Base-by-base conservation (phyloP, 306 rosid species). In the Cucurbita moschata region DNA sequence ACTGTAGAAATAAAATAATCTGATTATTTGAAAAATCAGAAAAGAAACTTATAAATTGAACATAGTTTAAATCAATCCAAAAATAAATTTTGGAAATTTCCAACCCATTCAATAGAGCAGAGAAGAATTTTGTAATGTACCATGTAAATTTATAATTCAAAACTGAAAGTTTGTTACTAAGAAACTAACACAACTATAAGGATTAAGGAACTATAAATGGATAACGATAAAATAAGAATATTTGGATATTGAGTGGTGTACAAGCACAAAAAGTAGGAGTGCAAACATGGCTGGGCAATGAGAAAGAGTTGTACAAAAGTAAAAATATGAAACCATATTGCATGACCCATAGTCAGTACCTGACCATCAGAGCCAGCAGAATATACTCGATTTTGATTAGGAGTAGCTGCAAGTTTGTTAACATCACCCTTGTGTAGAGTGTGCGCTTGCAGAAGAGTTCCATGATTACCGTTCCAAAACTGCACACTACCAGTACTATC, bases 361-460 rank as follows among this genome's bases (percentile, higher is more conserved):
- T 95, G 86, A 77, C 99, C 99, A 84, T 95, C 99, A 23, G 99
- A 84, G 71, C 99, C 99, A n/a, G 96, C 92, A 66, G 99, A 95
- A 73, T 84, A 95, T 71, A 95, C 90, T 83, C 90, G 79, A 73
- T 83, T 84, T 69, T 95, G 96, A 78, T 86, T 84, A 37, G 99
- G 99, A 18, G 96, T 77, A 8, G 88, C 97, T 73, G 96, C 97
- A 75, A 95, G 83, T 10, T 91, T 91, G 76, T 89, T 86, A 62
- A 81, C 97, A 75, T 88, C 91, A 60, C 99, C 99, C 76, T 91
- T 89, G 84, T 95, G 99, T 68, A 81, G 63, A 15, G 99, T 79
- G 81, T 88, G 91, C 10, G 85, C 87, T 81, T 89, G 97, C 78
- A 89, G 78, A 73, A 85, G 89, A 75, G 97, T 89, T 78, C 99